Base-by-base conservation (phyloP, 768 basidiomycete species). In the Pulveroboletus ravenelii region DNA sequence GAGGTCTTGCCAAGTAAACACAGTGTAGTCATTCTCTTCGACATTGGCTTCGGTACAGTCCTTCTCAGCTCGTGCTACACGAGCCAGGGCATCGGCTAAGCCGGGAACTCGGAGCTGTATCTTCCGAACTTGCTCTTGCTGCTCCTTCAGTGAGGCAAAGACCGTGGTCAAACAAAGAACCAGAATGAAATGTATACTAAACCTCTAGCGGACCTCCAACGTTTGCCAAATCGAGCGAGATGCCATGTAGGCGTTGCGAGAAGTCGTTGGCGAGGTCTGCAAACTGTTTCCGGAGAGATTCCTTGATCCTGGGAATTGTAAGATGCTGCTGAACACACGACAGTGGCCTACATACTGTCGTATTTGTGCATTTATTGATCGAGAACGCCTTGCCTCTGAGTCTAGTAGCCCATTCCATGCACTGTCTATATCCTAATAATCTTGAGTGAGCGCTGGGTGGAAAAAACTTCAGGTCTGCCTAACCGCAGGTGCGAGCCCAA, bases 11-110 rank as follows among this genome's bases (percentile, higher is more conserved):
- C 77, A 82, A 5, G 89, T 90, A 62, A 94, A 87, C 3, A 95
- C 82, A 0, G 93, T 95, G 65, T 94, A 89, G 64, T 98, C 95
- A 63, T 96, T 97, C 68, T 96, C 94, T 62, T 98, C 95, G 6
- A 97, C 87, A 53, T 98, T 96, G 10, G 93, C 94, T 7, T 82
- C 80, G 4, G 70, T 70, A 68, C 94, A 96, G 47, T 86, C 87
- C 1, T 76, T 74, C 59, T 97, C 91, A 1, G 84, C 85, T 0
- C 66, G 72, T 0, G 72, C 73, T 10, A 95, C 82, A 13, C 74
- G 63, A 12, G 67, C 69, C 30, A 91, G 66, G 0, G 75, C 70
- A 10, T 82, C 78, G 6, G 81, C 75, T 30, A 97, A 73, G 0
- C 76, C 70, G 1, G 87, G 81, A 60, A 95, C 73, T 52, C 81